Conservation (phyloP, 73 alveolate species). For the Breviolum minutum region DNA sequence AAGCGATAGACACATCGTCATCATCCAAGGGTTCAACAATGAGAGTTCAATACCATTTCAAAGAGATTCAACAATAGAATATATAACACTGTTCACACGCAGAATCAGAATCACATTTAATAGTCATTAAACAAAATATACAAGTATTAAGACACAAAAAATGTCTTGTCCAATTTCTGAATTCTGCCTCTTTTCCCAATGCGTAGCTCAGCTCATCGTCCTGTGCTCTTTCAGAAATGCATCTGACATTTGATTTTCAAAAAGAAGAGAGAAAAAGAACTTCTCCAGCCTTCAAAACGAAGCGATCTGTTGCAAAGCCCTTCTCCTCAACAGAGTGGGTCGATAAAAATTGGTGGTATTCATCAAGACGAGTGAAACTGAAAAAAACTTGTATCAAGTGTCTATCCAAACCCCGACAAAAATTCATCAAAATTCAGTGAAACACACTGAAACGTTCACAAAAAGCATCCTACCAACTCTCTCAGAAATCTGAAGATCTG, state of each 20-base stretch:
- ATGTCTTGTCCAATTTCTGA: neutral
- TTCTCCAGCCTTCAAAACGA: slow-evolving; percentile 27
- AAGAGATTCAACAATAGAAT: neutral
- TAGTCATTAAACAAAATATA: too few relatives aligned
- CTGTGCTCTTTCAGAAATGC: neutral
- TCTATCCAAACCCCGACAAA: neutral
- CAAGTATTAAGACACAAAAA: too few relatives aligned
- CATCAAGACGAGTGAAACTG: too few relatives aligned
- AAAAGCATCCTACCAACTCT: neutral
- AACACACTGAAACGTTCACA: neutral
- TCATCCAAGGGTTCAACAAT: neutral
- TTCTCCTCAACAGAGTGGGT: slow-evolving; percentile 1
- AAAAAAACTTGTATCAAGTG: too few relatives aligned
- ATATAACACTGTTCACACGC: too few relatives aligned
- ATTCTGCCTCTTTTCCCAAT: slow-evolving; percentile 55
- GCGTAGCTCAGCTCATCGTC: slow-evolving; percentile 95
- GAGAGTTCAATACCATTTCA: neutral
- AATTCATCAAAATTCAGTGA: neutral
- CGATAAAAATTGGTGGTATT: neutral
- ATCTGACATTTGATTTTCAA: neutral
- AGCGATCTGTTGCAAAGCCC: slow-evolving; percentile 84
- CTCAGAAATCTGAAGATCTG: neutral
- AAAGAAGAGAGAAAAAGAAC: too few relatives aligned
- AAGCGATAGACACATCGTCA: neutral
- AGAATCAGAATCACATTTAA: too few relatives aligned